These are phyloP conservation scores for Omphalea diandra DNA, from an alignment of 441 rosid genomes.

Conservation along the genomic window DNA sequence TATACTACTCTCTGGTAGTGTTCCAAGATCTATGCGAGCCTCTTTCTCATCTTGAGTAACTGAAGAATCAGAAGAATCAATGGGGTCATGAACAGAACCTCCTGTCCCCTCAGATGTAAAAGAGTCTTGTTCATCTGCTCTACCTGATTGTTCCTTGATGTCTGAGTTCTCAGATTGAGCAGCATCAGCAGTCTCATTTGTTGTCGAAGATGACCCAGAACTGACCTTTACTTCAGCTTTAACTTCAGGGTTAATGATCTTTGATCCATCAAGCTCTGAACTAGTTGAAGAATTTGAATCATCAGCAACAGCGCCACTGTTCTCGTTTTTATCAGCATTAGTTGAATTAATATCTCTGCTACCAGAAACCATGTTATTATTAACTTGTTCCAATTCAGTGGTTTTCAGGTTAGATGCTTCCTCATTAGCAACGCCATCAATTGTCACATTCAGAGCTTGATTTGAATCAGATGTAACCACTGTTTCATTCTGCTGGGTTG, in stretches of 20 bases:
- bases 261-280: constrained; percentile 23
- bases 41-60: constrained; percentile 44
- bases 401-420: constrained; percentile 30
- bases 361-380: constrained; percentile 15
- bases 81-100: constrained; percentile 31
- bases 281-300: constrained; percentile 34
- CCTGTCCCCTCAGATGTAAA: constrained; percentile 25
- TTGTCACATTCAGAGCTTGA: constrained; percentile 37
- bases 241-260: constrained; percentile 27
- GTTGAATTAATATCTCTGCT: constrained; percentile 22
- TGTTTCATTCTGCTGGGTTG: constrained; percentile 39
- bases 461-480: constrained; percentile 25
- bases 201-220: constrained; percentile 23
- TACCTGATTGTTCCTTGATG: constrained; percentile 32
- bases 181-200: constrained; percentile 17
- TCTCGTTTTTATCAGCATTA: constrained; percentile 27
- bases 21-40: constrained; percentile 47
- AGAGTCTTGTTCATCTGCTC: constrained; percentile 30
- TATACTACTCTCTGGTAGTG: constrained; percentile 45
- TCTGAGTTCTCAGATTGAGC: constrained; percentile 26
- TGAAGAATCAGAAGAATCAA: constrained; percentile 41
- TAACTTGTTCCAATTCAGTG: constrained; percentile 29
- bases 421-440: constrained; percentile 28
- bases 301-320: constrained; percentile 21
- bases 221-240: constrained; percentile 31